These are phyloP conservation scores for Apophysomyces trapeziformis DNA, from an alignment of 371 early-diverging fungal genomes.

Conservation along the genomic window DNA sequence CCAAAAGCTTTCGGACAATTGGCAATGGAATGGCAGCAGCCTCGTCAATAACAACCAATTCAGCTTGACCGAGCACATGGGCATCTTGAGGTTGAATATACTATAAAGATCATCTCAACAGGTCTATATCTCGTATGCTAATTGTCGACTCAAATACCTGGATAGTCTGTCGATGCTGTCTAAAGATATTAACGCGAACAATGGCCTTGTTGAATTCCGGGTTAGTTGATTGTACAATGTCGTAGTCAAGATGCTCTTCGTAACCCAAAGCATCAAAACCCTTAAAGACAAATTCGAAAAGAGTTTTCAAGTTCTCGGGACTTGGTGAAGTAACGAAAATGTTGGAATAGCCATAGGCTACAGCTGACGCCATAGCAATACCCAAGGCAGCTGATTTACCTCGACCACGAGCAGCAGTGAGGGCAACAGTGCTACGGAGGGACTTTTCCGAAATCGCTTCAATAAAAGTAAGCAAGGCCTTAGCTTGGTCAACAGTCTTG, in stretches of 20 bases:
- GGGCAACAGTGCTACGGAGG: constrained; percentile 86
- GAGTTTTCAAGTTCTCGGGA: constrained; percentile 97
- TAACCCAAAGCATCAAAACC: constrained; percentile 97
- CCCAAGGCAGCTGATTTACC: constrained; percentile 99
- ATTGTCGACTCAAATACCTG: constrained; percentile 51
- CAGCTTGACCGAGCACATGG: constrained; percentile 92
- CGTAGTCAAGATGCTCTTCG: constrained; percentile 98
- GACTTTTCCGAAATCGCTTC: constrained; percentile 95
- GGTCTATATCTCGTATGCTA: neutral
- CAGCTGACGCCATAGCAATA: constrained; percentile 94
- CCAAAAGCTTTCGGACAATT: constrained; percentile 88
- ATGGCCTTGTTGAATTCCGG: constrained; percentile 94
- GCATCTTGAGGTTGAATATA: constrained; percentile 97
- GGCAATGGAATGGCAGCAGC: constrained; percentile 99
- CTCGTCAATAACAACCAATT: constrained; percentile 99
- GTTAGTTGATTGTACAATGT: constrained; percentile 94
- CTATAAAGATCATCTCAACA: constrained; percentile 29
- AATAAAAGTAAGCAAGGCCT: constrained; percentile 92
- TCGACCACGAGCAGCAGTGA: constrained; percentile 99
- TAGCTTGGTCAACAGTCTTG: constrained; percentile 94
- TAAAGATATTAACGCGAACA: constrained; percentile 94
- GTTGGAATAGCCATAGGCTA: constrained; percentile 98
- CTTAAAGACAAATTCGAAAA: constrained; percentile 97
- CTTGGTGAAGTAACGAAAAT: constrained; percentile 98
- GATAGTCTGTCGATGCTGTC: constrained; percentile 97